Conservation (phyloP, 1,139 yeast species). For the Candida dubliniensis region DNA sequence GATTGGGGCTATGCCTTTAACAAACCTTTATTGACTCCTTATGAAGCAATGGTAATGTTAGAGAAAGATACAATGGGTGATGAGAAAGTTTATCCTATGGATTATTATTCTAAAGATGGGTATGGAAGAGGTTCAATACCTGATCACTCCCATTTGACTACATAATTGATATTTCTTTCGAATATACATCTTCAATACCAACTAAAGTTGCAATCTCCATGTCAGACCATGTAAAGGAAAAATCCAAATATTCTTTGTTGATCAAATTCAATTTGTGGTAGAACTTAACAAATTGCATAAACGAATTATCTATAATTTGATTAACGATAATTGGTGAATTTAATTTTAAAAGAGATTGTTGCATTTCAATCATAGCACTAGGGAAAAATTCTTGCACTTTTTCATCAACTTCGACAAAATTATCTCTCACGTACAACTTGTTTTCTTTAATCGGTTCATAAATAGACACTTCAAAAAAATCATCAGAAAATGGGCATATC, state of each 20-base stretch:
- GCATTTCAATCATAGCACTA: slow-evolving; percentile 60
- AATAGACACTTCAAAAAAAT: slow-evolving; percentile 52
- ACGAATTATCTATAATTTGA: slow-evolving; percentile 51
- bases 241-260: slow-evolving; percentile 40
- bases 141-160: slow-evolving; percentile 17
- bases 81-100: slow-evolving; percentile 84
- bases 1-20: slow-evolving; percentile 99
- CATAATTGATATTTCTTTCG: slow-evolving; percentile 4
- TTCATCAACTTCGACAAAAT: slow-evolving; percentile 41
- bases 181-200: slow-evolving; percentile 50
- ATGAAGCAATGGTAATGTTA: slow-evolving; percentile 91
- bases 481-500: slow-evolving; percentile 61
- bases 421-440: slow-evolving; percentile 50
- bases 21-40: slow-evolving; percentile 90
- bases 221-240: slow-evolving; percentile 52
- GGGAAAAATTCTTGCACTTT: slow-evolving; percentile 55
- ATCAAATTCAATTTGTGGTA: slow-evolving; percentile 49
- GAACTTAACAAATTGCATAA: slow-evolving; percentile 50
- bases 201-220: slow-evolving; percentile 62
- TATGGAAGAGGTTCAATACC: slow-evolving; percentile 89
- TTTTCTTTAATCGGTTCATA: slow-evolving; percentile 68
- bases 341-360: slow-evolving; percentile 54
- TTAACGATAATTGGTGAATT: slow-evolving; percentile 64
- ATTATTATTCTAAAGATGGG: slow-evolving; percentile 86
- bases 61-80: slow-evolving; percentile 71